Conservation (phyloP, 192 early-diverging fungal genomes). For the Coemansia javaensis region DNA sequence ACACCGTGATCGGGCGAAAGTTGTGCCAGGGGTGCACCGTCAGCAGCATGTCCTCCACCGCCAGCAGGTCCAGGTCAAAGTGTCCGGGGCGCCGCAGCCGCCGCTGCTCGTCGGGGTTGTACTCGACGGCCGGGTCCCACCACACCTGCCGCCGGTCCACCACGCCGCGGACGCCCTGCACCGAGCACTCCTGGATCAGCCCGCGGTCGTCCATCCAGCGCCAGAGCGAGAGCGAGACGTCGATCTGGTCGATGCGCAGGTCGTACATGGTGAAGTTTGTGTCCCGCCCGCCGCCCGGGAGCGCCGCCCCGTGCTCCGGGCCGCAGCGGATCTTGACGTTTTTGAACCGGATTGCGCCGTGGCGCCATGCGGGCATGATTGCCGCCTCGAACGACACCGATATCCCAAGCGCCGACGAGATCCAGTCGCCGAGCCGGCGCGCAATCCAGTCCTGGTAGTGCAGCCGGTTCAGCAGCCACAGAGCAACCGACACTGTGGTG, state of each 20-base stretch:
- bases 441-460: slow-evolving; percentile 85
- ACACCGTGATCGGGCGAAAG: slow-evolving; percentile 82
- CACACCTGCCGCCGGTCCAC: slow-evolving; percentile 76
- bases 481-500: slow-evolving; percentile 73
- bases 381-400: slow-evolving; percentile 86
- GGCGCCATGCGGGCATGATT: slow-evolving; percentile 88
- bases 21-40: slow-evolving; percentile 70
- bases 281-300: slow-evolving; percentile 44
- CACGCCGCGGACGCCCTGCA: slow-evolving; percentile 85
- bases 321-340: slow-evolving; percentile 69
- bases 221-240: slow-evolving; percentile 80
- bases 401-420: slow-evolving; percentile 74
- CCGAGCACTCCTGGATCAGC: slow-evolving; percentile 70
- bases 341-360: slow-evolving; percentile 77
- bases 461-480: slow-evolving; percentile 75
- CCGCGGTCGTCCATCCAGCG: slow-evolving; percentile 86
- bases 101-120: slow-evolving; percentile 58
- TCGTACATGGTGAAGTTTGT: slow-evolving; percentile 88
- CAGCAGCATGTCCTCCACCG: slow-evolving; percentile 81
- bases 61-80: slow-evolving; percentile 79
- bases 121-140: slow-evolving; percentile 64
- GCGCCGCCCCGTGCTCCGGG: slow-evolving; percentile 35
- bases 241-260: slow-evolving; percentile 70
- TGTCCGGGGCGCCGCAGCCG: slow-evolving; percentile 64
- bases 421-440: slow-evolving; percentile 68